phyloP scores from a whole-genome alignment of 2,329 filamentous ascomycete genomes.

The Trichoderma aggressivum region DNA sequence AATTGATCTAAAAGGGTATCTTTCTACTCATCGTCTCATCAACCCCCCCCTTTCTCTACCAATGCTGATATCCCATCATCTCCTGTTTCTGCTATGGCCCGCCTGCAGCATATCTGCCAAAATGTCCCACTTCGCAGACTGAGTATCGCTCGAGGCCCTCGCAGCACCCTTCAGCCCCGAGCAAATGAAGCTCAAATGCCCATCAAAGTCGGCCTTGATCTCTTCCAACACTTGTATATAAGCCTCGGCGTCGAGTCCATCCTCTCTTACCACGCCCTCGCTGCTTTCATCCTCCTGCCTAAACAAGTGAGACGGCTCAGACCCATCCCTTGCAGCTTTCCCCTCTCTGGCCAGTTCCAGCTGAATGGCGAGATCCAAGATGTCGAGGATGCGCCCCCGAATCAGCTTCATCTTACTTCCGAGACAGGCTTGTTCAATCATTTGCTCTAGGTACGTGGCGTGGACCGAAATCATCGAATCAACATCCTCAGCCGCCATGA shows the following conservation, averaged over 20 bases:
- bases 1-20: conserved; percentile 24
- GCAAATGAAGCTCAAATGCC: conserved; percentile 65
- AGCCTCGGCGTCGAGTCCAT: conserved; percentile 32
- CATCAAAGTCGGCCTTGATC: conserved; percentile 61
- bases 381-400: conserved; percentile 65
- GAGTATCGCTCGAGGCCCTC: conserved; percentile 63
- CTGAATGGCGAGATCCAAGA: conserved; percentile 71
- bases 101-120: conserved; percentile 75
- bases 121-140: conserved; percentile 68
- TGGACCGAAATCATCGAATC: conserved; percentile 78
- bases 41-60: background rate
- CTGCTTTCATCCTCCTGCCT: conserved; percentile 37
- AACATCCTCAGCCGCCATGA: conserved; percentile 65
- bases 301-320: conserved; percentile 2
- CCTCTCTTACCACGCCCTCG: conserved; percentile 32
- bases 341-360: conserved; percentile 58
- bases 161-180: conserved; percentile 72
- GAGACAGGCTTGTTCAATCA: conserved; percentile 68
- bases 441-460: conserved; percentile 55
- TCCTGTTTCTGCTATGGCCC: conserved; percentile 28
- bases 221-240: conserved; percentile 53
- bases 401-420: conserved; percentile 67
- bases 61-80: background rate
- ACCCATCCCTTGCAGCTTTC: conserved; percentile 25
- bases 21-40: conserved; percentile 27